Conservation (phyloP, 2,329 filamentous ascomycete genomes). For the Allantophomopsis cytisporea region DNA sequence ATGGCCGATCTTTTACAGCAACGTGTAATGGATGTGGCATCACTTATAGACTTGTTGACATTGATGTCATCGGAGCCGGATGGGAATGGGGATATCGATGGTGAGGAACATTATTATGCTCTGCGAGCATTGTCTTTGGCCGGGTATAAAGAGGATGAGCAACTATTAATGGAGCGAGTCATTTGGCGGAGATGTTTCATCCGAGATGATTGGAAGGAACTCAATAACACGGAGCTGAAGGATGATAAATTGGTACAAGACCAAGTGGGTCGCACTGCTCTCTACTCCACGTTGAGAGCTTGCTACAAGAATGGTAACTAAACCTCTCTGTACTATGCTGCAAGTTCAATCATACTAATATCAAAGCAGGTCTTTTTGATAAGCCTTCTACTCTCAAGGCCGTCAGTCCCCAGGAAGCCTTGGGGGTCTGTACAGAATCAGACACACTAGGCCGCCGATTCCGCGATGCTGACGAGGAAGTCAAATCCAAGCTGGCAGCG, state of each 20-base stretch:
- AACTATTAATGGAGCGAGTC: slow-evolving; percentile 38
- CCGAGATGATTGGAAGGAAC: slow-evolving; percentile 68
- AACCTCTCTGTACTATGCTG: slow-evolving; percentile 1
- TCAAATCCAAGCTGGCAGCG: slow-evolving; percentile 52
- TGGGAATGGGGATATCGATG: slow-evolving; percentile 30
- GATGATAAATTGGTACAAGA: slow-evolving; percentile 55
- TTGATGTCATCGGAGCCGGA: slow-evolving; percentile 39
- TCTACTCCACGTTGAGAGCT: slow-evolving; percentile 53
- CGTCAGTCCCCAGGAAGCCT: slow-evolving; percentile 34
- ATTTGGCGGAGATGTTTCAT: slow-evolving; percentile 85
- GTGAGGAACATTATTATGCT: slow-evolving; percentile 52
- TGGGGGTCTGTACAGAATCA: slow-evolving; percentile 46
- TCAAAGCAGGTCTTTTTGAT: slow-evolving; percentile 21
- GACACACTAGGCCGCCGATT: slow-evolving; percentile 42
- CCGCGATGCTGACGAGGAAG: slow-evolving; percentile 43
- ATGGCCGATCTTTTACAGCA: slow-evolving; percentile 59
- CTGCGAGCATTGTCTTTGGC: slow-evolving; percentile 28
- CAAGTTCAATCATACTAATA: too few species aligned
- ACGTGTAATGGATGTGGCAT: slow-evolving; percentile 52
- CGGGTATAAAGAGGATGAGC: slow-evolving; percentile 39
- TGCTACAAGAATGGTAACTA: slow-evolving; percentile 52
- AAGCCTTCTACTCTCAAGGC: slow-evolving; percentile 27
- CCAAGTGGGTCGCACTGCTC: slow-evolving; percentile 48
- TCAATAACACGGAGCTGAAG: slow-evolving; percentile 67
- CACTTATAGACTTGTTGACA: slow-evolving; percentile 65